Conservation (phyloP, 2,329 filamentous ascomycete genomes). For the Dissoconium aciculare region DNA sequence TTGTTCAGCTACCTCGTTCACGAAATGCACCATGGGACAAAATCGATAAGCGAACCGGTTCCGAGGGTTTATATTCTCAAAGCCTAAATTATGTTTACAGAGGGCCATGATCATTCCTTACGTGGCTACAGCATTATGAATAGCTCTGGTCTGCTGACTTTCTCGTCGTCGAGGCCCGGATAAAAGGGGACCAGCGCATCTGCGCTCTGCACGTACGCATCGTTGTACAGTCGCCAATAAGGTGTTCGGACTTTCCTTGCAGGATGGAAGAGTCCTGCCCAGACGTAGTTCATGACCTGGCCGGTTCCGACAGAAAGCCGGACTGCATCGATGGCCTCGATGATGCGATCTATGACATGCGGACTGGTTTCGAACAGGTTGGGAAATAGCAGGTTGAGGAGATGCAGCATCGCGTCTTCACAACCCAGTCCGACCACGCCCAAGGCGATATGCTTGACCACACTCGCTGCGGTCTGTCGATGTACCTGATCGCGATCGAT, state of each 20-base stretch:
- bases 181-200: constrained; percentile 97
- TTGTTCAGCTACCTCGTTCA: too few species aligned
- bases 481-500: constrained; percentile 98
- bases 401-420: constrained; percentile 95
- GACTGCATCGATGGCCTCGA: constrained; percentile 93
- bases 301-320: constrained; percentile 86
- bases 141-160: constrained; percentile 48
- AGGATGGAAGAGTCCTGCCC: constrained; percentile 93
- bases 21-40: too few species aligned
- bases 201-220: constrained; percentile 84
- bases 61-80: too few species aligned
- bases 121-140: constrained; percentile 12
- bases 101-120: too few species aligned
- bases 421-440: constrained; percentile 96
- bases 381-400: constrained; percentile 89
- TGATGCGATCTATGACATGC: constrained; percentile 94
- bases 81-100: too few species aligned
- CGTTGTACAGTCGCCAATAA: constrained; percentile 95
- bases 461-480: constrained; percentile 85
- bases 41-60: too few species aligned
- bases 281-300: constrained; percentile 92
- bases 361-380: constrained; percentile 97
- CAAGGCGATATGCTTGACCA: constrained; percentile 94
- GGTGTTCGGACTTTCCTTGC: constrained; percentile 86
- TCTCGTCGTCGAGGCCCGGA: constrained; percentile 69